Conservation (phyloP, 2,329 filamentous ascomycete genomes). For the Claviceps sp. region DNA sequence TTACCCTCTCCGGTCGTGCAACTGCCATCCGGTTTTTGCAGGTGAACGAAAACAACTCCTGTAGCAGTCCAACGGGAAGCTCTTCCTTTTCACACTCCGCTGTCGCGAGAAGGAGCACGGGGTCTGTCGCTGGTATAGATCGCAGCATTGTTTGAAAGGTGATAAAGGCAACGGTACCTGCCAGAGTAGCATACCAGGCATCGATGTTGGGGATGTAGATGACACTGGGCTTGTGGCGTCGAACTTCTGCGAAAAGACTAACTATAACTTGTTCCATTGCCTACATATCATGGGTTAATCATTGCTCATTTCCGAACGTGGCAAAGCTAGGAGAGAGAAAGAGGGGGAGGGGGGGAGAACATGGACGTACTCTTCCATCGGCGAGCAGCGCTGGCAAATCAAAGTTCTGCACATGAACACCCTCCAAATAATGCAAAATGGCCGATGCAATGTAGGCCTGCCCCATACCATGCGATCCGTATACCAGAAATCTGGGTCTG, state of each 20-base stretch:
- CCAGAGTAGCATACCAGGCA: slow-evolving; percentile 60
- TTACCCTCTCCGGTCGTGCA: slow-evolving; percentile 48
- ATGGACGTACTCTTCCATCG: slow-evolving; percentile 55
- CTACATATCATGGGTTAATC: slow-evolving; percentile 19
- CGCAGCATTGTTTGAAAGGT: slow-evolving; percentile 75
- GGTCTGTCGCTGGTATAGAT: slow-evolving; percentile 78
- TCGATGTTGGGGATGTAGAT: slow-evolving; percentile 89
- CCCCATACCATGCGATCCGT: slow-evolving; percentile 79
- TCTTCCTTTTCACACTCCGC: slow-evolving; percentile 55
- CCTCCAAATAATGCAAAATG: slow-evolving; percentile 80
- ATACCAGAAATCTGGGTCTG: slow-evolving; percentile 72
- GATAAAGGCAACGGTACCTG: slow-evolving; percentile 54
- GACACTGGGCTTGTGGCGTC: slow-evolving; percentile 87
- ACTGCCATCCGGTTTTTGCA: slow-evolving; percentile 64
- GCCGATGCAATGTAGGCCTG: slow-evolving; percentile 81
- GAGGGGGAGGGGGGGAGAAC: too few relatives aligned
- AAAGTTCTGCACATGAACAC: slow-evolving; percentile 87
- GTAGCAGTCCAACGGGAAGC: slow-evolving; percentile 49
- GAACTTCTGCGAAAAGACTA: slow-evolving; percentile 80
- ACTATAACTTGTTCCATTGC: slow-evolving; percentile 81
- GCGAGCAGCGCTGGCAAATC: slow-evolving; percentile 78
- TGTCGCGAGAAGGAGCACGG: slow-evolving; percentile 76
- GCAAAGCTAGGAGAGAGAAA: neutral
- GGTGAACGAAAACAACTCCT: slow-evolving; percentile 76
- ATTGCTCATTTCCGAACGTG: neutral